A percentile compares a stretch with the other conserved stretches of the same genome.
Evolutionary conservation across 805 yeast genomes (phyloP).

Genomic region (Ogataea ramenticola): DNA sequence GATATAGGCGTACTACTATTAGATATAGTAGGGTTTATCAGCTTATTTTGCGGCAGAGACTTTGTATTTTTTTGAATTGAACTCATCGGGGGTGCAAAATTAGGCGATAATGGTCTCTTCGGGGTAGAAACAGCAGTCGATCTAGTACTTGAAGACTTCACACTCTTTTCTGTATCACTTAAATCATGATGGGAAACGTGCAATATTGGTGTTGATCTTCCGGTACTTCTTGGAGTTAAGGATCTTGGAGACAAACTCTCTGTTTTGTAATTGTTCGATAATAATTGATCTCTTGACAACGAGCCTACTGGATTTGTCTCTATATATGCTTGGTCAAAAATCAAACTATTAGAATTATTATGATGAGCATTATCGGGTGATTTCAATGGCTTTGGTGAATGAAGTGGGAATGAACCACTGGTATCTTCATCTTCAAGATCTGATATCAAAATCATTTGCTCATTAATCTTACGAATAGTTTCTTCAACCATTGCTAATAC

Average conservation of each 20-base stretch:
- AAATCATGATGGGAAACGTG: slow-evolving; percentile 11
- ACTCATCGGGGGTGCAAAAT: slow-evolving; percentile 47
- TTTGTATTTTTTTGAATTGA: slow-evolving; percentile 50
- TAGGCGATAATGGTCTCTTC: slow-evolving; percentile 51
- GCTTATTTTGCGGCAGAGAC: not conserved
- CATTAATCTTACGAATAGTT: slow-evolving; percentile 50
- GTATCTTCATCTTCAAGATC: slow-evolving; percentile 16
- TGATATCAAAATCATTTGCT: slow-evolving; percentile 16
- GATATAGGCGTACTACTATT: slow-evolving; percentile 39
- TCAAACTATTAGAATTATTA: slow-evolving; percentile 8
- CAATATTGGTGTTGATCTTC: slow-evolving; percentile 21
- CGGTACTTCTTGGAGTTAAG: slow-evolving; percentile 15
- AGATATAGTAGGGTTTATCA: slow-evolving; percentile 9
- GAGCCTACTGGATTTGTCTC: slow-evolving; percentile 4
- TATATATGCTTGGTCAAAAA: slow-evolving; percentile 16
- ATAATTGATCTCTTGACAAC: not conserved
- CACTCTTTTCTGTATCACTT: not conserved
- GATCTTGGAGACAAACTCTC: slow-evolving; percentile 15
- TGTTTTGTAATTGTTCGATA: slow-evolving; percentile 1
- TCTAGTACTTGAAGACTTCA: not conserved
- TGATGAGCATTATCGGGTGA: slow-evolving; percentile 4
- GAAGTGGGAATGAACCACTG: slow-evolving; percentile 8
- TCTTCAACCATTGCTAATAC: slow-evolving; percentile 58
- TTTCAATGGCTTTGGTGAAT: slow-evolving; percentile 13
- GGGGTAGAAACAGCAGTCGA: slow-evolving; percentile 34